A percentile compares a stretch with the other conserved stretches of the same genome.
Evolutionary conservation across 805 yeast species (phyloP).

Genomic region (Vanderwaltozyma yarrowii): DNA sequence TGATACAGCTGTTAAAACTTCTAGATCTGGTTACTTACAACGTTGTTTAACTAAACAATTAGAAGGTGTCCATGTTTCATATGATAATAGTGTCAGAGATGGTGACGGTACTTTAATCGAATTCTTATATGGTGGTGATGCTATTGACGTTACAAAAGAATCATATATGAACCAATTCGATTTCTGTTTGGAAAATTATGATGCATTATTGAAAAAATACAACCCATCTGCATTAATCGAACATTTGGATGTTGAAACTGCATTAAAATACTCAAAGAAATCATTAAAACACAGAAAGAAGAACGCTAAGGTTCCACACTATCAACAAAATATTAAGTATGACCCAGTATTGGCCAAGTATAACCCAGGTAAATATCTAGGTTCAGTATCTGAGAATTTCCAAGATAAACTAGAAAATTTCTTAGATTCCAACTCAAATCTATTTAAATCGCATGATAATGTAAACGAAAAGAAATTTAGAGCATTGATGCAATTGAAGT

Average conservation of each 20-base stretch:
- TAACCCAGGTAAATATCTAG: constrained; percentile 84
- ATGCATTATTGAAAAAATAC: constrained; percentile 75
- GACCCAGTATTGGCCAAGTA: constrained; percentile 83
- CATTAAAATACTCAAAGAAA: constrained; percentile 73
- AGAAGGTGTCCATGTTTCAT: constrained; percentile 91
- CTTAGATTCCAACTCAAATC: constrained; percentile 42
- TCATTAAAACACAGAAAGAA: constrained; percentile 61
- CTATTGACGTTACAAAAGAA: constrained; percentile 88
- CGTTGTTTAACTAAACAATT: constrained; percentile 96
- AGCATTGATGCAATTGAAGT: constrained; percentile 95
- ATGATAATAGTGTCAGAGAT: constrained; percentile 93
- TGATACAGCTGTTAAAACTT: constrained; percentile 98
- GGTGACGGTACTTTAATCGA: constrained; percentile 90
- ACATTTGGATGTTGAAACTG: constrained; percentile 76
- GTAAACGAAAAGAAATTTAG: constrained; percentile 73
- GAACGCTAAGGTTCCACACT: constrained; percentile 52
- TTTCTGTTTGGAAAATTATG: constrained; percentile 87
- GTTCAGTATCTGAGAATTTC: constrained; percentile 87
- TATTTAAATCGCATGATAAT: constrained; percentile 42
- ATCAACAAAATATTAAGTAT: constrained; percentile 50
- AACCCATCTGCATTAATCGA: constrained; percentile 66
- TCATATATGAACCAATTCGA: constrained; percentile 88
- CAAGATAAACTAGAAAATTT: constrained; percentile 68
- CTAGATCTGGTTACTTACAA: constrained; percentile 96
- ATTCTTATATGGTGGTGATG: constrained; percentile 96